phyloP scores from a whole-genome alignment of 2,329 filamentous ascomycete species.

The Calonectria pseudoreteaudii region DNA sequence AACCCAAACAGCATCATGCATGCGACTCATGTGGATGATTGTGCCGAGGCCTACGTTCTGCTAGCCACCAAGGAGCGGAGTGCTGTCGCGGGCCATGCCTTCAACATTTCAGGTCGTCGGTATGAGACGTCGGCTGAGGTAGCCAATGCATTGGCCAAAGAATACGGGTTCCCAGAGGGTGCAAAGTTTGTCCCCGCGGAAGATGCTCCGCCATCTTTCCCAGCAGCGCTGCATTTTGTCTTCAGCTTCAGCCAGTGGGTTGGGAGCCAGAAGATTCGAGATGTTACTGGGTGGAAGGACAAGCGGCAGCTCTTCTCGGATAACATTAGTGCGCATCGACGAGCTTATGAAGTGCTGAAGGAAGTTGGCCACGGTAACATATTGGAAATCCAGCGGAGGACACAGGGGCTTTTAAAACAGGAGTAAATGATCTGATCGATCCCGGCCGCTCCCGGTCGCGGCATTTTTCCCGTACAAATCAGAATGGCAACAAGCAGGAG shows the following conservation, averaged over 20 bases:
- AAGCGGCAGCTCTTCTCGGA: constrained; percentile 51
- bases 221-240: constrained; percentile 35
- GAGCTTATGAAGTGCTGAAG: constrained; percentile 51
- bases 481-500: background rate
- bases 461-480: background rate
- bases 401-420: constrained; percentile 11
- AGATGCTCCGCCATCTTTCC: constrained; percentile 34
- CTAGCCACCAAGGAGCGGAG: constrained; percentile 52
- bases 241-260: constrained; percentile 57
- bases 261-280: constrained; percentile 54
- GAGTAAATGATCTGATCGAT: background rate
- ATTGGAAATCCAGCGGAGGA: constrained; percentile 24
- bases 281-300: constrained; percentile 55
- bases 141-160: constrained; percentile 49
- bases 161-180: constrained; percentile 53
- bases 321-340: constrained; percentile 49
- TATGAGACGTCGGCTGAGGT: constrained; percentile 60
- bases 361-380: constrained; percentile 29
- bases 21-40: constrained; percentile 62
- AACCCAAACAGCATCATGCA: constrained; percentile 56
- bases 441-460: background rate
- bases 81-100: constrained; percentile 52
- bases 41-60: constrained; percentile 59
- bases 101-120: constrained; percentile 57
- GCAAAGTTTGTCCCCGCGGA: constrained; percentile 40